A percentile compares a stretch with the other conserved stretches of the same genome.
Evolutionary conservation across 495 filamentous ascomycete species (phyloP).

Genomic region (Clavariopsis aquatica): DNA sequence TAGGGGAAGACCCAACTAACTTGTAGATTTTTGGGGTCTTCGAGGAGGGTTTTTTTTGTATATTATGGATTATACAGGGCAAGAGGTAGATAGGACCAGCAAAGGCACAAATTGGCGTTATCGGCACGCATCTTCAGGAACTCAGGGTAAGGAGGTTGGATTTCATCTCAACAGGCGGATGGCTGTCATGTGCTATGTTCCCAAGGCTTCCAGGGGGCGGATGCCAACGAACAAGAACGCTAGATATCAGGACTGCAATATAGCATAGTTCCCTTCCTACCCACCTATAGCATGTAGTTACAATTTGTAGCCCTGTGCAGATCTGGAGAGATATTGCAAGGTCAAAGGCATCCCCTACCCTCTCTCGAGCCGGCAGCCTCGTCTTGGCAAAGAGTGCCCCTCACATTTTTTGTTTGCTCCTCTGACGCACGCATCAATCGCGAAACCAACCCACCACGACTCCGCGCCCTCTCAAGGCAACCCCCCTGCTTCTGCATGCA

Average conservation of each 20-base stretch:
- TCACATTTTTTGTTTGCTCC: conserved; percentile 16
- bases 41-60: neutral
- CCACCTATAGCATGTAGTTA: neutral
- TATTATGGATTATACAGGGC: neutral
- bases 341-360: too few species aligned
- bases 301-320: too few species aligned
- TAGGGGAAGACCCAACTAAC: neutral
- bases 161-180: neutral
- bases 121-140: neutral
- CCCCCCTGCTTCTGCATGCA: conserved; percentile 27
- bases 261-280: neutral
- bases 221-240: neutral
- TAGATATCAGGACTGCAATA: neutral
- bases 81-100: neutral
- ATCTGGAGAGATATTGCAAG: too few species aligned
- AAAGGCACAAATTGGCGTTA: neutral
- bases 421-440: neutral
- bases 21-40: neutral
- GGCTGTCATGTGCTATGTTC: neutral
- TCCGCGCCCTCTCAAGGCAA: neutral
- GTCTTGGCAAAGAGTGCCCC: conserved; percentile 12
- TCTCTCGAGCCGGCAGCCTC: neutral
- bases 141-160: neutral
- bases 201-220: neutral
- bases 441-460: neutral